phyloP scores from a whole-genome alignment of 140 eudicot species.

The Anethum foeniculum region DNA sequence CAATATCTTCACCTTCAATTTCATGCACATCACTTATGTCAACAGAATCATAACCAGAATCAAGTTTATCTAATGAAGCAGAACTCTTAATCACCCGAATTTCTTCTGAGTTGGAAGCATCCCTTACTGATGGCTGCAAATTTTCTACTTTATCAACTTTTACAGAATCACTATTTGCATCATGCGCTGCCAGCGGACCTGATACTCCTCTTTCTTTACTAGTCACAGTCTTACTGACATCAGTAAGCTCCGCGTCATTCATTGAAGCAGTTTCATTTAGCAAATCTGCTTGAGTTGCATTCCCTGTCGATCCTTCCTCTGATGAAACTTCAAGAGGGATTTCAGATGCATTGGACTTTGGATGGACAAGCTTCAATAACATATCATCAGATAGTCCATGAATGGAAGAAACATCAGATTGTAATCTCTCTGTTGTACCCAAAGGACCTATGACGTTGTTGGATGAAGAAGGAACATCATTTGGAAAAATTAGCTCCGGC shows the following conservation, averaged over 20 bases:
- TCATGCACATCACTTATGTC: constrained; percentile 43
- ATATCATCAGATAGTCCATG: constrained; percentile 24
- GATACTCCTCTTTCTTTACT: constrained; percentile 10
- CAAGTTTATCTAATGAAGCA: constrained; percentile 28
- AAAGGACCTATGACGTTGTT: constrained; percentile 8
- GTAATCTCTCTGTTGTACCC: constrained; percentile 12
- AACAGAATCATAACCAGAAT: constrained; percentile 29
- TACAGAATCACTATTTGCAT: constrained; percentile 13
- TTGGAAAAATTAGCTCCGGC: constrained; percentile 26
- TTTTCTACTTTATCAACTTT: constrained; percentile 22
- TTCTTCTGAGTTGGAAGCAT: constrained; percentile 20
- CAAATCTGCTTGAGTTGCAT: constrained; percentile 6
- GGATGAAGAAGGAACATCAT: constrained; percentile 23
- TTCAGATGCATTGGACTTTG: constrained; percentile 12
- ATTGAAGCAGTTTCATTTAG: constrained; percentile 1
- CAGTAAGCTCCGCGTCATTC: constrained; percentile 3
- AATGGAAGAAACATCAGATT: constrained; percentile 10
- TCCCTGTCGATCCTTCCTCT: neutral
- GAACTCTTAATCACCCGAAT: constrained; percentile 19
- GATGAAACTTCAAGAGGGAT: constrained; percentile 8
- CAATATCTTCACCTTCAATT: constrained; percentile 40
- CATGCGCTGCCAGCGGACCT: constrained; percentile 11
- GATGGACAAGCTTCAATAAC: constrained; percentile 18
- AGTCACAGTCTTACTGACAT: constrained; percentile 3
- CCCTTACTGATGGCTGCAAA: constrained; percentile 16